These are phyloP conservation scores for Zymoseptoria brevis DNA, from an alignment of 2,329 filamentous ascomycete genomes.

Conservation along the genomic window DNA sequence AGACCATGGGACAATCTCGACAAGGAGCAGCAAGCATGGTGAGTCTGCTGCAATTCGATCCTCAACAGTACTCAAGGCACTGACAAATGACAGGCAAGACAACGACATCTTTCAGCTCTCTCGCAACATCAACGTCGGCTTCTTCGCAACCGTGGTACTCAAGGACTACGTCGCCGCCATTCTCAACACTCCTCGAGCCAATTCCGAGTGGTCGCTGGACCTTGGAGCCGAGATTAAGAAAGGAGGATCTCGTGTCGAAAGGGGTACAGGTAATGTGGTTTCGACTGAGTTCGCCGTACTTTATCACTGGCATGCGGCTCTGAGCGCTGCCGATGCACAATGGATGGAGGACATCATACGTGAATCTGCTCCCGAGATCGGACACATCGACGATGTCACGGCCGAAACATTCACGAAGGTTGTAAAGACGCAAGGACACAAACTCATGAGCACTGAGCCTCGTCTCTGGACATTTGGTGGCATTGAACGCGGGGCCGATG, in stretches of 20 bases:
- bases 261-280: constrained; percentile 39
- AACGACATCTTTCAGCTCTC: constrained; percentile 42
- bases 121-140: constrained; percentile 42
- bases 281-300: constrained; percentile 42
- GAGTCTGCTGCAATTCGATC: constrained; percentile 11
- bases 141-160: constrained; percentile 40
- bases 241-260: constrained; percentile 33
- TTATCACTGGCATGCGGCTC: constrained; percentile 42
- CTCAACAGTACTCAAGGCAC: neutral
- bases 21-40: constrained; percentile 33
- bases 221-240: constrained; percentile 41
- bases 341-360: constrained; percentile 40
- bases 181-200: constrained; percentile 38
- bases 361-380: constrained; percentile 31
- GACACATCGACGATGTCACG: constrained; percentile 38
- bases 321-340: constrained; percentile 38
- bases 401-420: constrained; percentile 38
- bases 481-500: constrained; percentile 34
- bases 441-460: constrained; percentile 28
- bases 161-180: constrained; percentile 43
- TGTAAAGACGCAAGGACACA: constrained; percentile 31
- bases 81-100: constrained; percentile 34
- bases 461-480: constrained; percentile 37
- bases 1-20: constrained; percentile 34
- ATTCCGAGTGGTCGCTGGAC: constrained; percentile 40